These are phyloP conservation scores for Amanita jacksonii DNA, from an alignment of 768 basidiomycete genomes.

Conservation along the genomic window DNA sequence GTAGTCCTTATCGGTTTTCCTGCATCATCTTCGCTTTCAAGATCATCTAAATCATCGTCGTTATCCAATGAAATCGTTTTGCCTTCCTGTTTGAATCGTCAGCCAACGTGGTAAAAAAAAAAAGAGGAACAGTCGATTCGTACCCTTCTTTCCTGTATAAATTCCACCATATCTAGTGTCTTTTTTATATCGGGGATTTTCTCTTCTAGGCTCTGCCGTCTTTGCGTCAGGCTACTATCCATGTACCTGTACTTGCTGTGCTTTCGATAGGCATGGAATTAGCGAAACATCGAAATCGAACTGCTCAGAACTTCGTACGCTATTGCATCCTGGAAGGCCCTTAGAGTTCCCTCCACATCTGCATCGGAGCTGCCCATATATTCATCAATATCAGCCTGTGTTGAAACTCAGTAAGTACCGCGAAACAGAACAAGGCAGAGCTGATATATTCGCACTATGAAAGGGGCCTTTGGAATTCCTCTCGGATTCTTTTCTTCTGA, in stretches of 20 bases:
- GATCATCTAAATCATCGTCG: conserved; percentile 45
- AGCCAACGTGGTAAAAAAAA: conserved; percentile 2
- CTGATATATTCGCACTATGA: conserved; percentile 57
- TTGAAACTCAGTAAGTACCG: neutral
- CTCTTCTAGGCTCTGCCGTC: conserved; percentile 71
- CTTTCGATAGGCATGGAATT: conserved; percentile 26
- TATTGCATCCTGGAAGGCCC: conserved; percentile 83
- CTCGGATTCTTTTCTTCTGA: conserved; percentile 65
- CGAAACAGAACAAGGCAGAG: neutral
- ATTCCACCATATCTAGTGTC: conserved; percentile 85
- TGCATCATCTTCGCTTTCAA: conserved; percentile 39
- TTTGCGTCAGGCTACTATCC: conserved; percentile 78
- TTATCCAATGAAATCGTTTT: conserved; percentile 38
- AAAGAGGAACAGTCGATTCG: conserved; percentile 22
- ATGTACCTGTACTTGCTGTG: conserved; percentile 97
- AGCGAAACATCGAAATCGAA: conserved; percentile 11
- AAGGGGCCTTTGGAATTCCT: conserved; percentile 92
- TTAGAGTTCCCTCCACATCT: conserved; percentile 69
- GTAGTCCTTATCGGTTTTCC: conserved; percentile 64
- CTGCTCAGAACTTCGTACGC: conserved; percentile 51
- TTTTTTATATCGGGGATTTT: conserved; percentile 97
- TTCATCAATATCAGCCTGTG: conserved; percentile 77
- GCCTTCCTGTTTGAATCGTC: conserved; percentile 38
- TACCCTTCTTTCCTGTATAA: conserved; percentile 65
- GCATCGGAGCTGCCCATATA: conserved; percentile 74